These are phyloP conservation scores for Galeopsis tetrahit DNA, from an alignment of 257 asterid genomes.

Conservation along the genomic window DNA sequence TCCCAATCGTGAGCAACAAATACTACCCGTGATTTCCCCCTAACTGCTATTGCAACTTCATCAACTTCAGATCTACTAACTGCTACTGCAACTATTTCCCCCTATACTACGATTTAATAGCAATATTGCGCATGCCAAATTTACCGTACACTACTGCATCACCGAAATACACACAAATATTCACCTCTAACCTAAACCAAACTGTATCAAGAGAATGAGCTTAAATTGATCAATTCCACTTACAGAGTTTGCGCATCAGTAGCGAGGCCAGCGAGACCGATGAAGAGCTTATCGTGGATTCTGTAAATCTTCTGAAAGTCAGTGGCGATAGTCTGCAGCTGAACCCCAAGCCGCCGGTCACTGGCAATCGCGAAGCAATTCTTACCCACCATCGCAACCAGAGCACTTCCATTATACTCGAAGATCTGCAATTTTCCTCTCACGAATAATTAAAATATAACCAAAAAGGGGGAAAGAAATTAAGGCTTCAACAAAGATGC, in stretches of 20 bases:
- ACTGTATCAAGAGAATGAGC: too few species aligned
- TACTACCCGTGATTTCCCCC: too few species aligned
- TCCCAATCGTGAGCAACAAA: too few species aligned
- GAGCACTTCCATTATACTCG: slow-evolving; percentile 96
- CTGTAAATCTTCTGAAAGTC: slow-evolving; percentile 80
- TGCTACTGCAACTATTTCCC: too few species aligned
- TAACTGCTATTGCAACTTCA: too few species aligned
- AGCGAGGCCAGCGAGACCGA: slow-evolving; percentile 90
- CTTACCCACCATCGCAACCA: slow-evolving; percentile 96
- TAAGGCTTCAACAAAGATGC: slow-evolving; percentile 33
- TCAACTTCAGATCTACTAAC: too few species aligned
- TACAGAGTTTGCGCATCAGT: slow-evolving; percentile 92
- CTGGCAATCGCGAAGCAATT: slow-evolving; percentile 97
- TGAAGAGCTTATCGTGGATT: slow-evolving; percentile 81
- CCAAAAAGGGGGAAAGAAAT: neutral
- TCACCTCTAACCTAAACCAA: slow-evolving; percentile 12
- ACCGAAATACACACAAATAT: neutral
- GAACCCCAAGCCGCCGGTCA: slow-evolving; percentile 89
- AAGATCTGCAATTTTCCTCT: slow-evolving; percentile 63
- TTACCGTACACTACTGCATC: too few species aligned
- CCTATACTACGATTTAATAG: too few species aligned
- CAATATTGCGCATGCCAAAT: too few species aligned
- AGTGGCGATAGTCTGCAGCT: slow-evolving; percentile 88
- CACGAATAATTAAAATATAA: slow-evolving; percentile 7
- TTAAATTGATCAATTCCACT: neutral